These are phyloP conservation scores for Termitomyces sp. DNA, from an alignment of 768 basidiomycete species.

Conservation along the genomic window DNA sequence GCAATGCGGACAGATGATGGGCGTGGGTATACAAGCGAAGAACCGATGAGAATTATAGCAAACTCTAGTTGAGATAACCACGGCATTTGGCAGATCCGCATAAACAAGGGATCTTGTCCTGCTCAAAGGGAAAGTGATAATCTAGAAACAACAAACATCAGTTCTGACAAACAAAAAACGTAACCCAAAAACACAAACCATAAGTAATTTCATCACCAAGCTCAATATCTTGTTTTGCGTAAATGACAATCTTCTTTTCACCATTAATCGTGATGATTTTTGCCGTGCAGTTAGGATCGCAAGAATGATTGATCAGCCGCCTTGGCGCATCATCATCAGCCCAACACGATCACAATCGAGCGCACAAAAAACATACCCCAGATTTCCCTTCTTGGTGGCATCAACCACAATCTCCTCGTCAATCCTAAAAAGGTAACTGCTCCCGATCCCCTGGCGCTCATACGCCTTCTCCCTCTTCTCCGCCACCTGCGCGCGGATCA, in stretches of 20 bases:
- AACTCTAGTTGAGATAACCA: conserved; percentile 88
- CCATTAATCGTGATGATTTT: conserved; percentile 90
- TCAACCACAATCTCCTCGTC: conserved; percentile 98
- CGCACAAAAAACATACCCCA: conserved; percentile 65
- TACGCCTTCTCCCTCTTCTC: conserved; percentile 97
- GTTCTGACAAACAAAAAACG: not conserved
- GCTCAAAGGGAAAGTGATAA: conserved; percentile 99
- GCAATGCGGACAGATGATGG: conserved; percentile 15
- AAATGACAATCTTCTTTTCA: conserved; percentile 98
- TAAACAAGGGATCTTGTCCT: conserved; percentile 93
- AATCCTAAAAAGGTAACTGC: conserved; percentile 96
- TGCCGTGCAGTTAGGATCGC: conserved; percentile 90
- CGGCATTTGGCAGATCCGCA: conserved; percentile 91
- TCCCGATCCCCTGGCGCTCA: conserved; percentile 95
- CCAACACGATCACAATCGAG: conserved; percentile 8
- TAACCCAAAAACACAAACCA: conserved; percentile 45
- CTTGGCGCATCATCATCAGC: conserved; percentile 39
- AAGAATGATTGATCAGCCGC: conserved; percentile 97
- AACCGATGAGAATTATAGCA: not conserved
- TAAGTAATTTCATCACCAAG: conserved; percentile 98
- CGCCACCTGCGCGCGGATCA: conserved; percentile 92
- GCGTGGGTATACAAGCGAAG: conserved; percentile 1
- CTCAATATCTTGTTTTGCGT: conserved; percentile 94
- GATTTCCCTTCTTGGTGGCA: conserved; percentile 98
- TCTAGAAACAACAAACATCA: conserved; percentile 42